phyloP scores from a whole-genome alignment of 176 grass and related monocot genomes.

The Paspalum vaginatum region DNA sequence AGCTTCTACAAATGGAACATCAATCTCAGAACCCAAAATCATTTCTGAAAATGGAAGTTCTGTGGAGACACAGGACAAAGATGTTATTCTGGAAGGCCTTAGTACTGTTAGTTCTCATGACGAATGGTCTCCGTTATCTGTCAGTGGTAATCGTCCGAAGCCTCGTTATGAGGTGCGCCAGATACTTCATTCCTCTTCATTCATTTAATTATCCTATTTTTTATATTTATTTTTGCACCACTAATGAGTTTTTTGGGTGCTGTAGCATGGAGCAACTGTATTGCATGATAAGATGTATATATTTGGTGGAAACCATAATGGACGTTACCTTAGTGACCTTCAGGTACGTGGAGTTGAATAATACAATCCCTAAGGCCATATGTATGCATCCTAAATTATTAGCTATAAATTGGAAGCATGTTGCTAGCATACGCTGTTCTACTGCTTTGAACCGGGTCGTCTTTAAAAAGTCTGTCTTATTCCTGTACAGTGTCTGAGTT shows the following conservation, averaged over 20 bases:
- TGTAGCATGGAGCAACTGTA: conserved; percentile 92
- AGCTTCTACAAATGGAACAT: conserved; percentile 68
- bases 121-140: conserved; percentile 78
- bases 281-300: conserved; percentile 93
- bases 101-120: conserved; percentile 70
- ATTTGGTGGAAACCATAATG: conserved; percentile 99
- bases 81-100: conserved; percentile 88
- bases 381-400: conserved; percentile 22
- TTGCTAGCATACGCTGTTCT: neutral
- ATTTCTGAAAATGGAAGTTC: conserved; percentile 82
- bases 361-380: neutral
- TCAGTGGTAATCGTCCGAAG: conserved; percentile 70
- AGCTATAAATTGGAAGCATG: conserved; percentile 24
- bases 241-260: conserved; percentile 40
- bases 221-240: conserved; percentile 35
- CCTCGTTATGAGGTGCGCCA: conserved; percentile 83
- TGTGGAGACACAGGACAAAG: conserved; percentile 86
- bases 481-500: neutral
- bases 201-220: conserved; percentile 16
- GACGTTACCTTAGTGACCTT: conserved; percentile 97
- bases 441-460: conserved; percentile 7
- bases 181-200: conserved; percentile 9
- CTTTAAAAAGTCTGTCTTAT: neutral
- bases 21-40: conserved; percentile 78
- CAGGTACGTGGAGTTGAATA: conserved; percentile 62